Evolutionary conservation across 2,329 filamentous ascomycete species (phyloP).

Genomic region (Stachybotrys chartarum): DNA sequence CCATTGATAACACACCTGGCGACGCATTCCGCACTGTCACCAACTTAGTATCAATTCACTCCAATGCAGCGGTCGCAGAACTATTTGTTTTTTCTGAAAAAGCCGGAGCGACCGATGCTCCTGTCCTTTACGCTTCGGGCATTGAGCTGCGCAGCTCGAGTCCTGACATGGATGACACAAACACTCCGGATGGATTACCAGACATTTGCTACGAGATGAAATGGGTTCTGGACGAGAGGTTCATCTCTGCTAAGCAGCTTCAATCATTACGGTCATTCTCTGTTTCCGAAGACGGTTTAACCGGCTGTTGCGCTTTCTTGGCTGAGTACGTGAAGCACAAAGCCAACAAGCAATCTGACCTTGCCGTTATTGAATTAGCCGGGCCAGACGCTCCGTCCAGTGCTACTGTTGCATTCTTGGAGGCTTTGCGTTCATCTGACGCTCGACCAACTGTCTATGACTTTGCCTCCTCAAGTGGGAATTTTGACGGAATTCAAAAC

Average conservation of each 20-base stretch:
- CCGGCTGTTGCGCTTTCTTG: background rate
- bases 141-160: conserved; percentile 1
- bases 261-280: background rate
- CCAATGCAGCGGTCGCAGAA: background rate
- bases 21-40: background rate
- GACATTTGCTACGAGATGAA: conserved; percentile 4
- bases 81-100: background rate
- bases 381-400: background rate
- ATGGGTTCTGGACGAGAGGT: conserved; percentile 4
- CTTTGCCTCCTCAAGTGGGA: background rate
- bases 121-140: background rate
- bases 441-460: background rate
- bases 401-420: background rate
- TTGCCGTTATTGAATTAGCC: background rate
- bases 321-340: conserved; percentile 1
- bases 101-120: background rate
- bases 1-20: background rate
- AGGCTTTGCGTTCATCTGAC: background rate
- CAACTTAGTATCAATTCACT: background rate
- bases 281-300: background rate
- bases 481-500: background rate
- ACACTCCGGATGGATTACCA: background rate
- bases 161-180: background rate
- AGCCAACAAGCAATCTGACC: background rate
- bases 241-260: conserved; percentile 1